phyloP scores from a whole-genome alignment of 305 asterid genomes.

The Fraxinus ornus region DNA sequence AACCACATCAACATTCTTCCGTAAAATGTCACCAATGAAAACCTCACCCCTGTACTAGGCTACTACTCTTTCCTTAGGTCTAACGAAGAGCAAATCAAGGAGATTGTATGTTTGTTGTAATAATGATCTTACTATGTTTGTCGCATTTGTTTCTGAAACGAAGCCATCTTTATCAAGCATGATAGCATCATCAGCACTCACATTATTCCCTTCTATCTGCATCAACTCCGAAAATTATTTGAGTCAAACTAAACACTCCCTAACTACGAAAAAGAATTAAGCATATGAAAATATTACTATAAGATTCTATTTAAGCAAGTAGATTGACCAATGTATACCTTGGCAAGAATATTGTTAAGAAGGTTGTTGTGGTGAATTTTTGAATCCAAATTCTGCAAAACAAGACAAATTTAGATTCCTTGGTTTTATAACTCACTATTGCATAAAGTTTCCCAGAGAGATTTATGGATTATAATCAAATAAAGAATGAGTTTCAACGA shows the following conservation, averaged over 20 bases:
- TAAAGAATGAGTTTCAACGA: conserved; percentile 1
- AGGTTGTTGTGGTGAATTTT: conserved; percentile 96
- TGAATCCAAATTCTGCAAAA: conserved; percentile 84
- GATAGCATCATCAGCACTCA: conserved; percentile 85
- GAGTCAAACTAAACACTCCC: neutral
- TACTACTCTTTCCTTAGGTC: conserved; percentile 10
- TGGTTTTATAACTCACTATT: neutral
- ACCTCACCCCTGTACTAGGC: neutral
- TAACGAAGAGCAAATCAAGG: neutral
- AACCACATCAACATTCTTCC: conserved; percentile 4
- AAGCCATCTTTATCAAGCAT: conserved; percentile 95
- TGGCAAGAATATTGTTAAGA: conserved; percentile 90
- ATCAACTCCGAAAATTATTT: conserved; percentile 18
- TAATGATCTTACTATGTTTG: conserved; percentile 68
- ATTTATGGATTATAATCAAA: neutral
- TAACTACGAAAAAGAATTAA: neutral
- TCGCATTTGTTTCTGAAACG: conserved; percentile 92
- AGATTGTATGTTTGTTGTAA: conserved; percentile 8
- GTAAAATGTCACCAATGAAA: neutral
- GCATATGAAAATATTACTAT: neutral
- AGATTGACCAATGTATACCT: conserved; percentile 43
- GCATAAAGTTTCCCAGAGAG: neutral
- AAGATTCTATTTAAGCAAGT: neutral
- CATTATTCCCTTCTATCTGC: conserved; percentile 94
- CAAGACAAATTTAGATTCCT: neutral